Percentiles rank a stretch among this genome's conserved stretches.
Conservation (phyloP, 495 filamentous ascomycete genomes). For the Aspergillus ostianus region DNA sequence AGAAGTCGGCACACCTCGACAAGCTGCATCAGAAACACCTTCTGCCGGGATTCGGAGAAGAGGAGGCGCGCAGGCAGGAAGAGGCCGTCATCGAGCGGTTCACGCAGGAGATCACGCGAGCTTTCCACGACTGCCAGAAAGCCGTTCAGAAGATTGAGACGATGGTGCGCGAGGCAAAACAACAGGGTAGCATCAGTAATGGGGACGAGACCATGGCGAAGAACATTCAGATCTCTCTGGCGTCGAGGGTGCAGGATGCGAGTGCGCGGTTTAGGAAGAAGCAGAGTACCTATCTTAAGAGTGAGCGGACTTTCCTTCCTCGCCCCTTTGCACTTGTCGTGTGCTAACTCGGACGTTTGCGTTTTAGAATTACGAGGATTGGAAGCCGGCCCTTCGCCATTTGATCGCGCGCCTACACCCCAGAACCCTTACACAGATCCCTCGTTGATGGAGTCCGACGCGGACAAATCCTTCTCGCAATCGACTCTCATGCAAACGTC, state of each 20-base stretch:
- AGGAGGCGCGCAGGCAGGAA: constrained; percentile 76
- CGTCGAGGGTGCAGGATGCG: constrained; percentile 84
- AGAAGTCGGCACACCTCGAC: constrained; percentile 79
- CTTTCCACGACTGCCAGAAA: constrained; percentile 86
- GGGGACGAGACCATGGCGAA: constrained; percentile 93
- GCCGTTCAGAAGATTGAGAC: constrained; percentile 81
- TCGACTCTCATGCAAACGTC: constrained; percentile 75
- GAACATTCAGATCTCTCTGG: constrained; percentile 91
- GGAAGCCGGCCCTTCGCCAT: constrained; percentile 59
- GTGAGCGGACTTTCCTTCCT: constrained; percentile 44
- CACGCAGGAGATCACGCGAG: constrained; percentile 83
- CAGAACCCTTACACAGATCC: constrained; percentile 71
- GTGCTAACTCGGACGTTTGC: constrained; percentile 13
- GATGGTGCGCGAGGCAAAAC: constrained; percentile 75
- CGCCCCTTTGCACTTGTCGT: neutral
- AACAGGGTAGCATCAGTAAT: constrained; percentile 63
- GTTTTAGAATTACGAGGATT: constrained; percentile 78
- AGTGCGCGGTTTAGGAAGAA: constrained; percentile 93
- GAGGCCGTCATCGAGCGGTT: constrained; percentile 86
- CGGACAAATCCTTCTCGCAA: constrained; percentile 89
- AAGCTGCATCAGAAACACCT: constrained; percentile 96
- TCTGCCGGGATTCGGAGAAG: constrained; percentile 93
- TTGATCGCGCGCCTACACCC: constrained; percentile 65
- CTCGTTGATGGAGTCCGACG: constrained; percentile 83
- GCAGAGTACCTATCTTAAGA: constrained; percentile 93